phyloP scores from a whole-genome alignment of 1,284 basidiomycete species.

The Ganoderma leucocontextum region DNA sequence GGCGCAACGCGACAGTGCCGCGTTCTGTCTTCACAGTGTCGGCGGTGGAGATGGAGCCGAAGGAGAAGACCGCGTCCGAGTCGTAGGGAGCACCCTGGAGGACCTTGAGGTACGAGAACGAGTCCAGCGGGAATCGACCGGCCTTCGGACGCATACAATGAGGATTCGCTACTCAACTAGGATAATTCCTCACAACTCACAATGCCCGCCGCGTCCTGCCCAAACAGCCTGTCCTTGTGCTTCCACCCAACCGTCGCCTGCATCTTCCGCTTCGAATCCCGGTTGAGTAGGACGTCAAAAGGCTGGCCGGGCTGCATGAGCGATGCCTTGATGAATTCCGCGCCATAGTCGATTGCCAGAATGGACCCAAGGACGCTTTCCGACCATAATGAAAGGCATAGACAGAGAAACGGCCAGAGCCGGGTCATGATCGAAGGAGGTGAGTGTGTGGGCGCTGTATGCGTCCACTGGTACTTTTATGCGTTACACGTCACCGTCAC shows the following conservation, averaged over 20 bases:
- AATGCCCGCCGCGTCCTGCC: constrained; percentile 86
- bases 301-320: constrained; percentile 96
- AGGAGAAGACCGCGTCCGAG: constrained; percentile 70
- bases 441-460: constrained; percentile 19
- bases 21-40: constrained; percentile 66
- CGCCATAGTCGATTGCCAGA: constrained; percentile 95
- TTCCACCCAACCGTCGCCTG: constrained; percentile 91
- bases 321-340: constrained; percentile 95
- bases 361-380: constrained; percentile 61
- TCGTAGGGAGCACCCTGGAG: constrained; percentile 82
- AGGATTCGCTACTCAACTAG: constrained; percentile 13
- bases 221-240: constrained; percentile 87
- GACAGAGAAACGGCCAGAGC: constrained; percentile 32
- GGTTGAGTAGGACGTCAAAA: constrained; percentile 96
- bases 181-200: constrained; percentile 56
- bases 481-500: constrained; percentile 32
- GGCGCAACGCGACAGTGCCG: constrained; percentile 65
- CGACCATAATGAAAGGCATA: constrained; percentile 40
- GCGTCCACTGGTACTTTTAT: constrained; percentile 26
- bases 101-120: constrained; percentile 88
- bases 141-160: constrained; percentile 61
- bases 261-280: constrained; percentile 97
- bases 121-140: constrained; percentile 88
- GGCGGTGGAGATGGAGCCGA: constrained; percentile 69
- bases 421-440: constrained; percentile 31